These are phyloP conservation scores for Sporisorium scitamineum DNA, from an alignment of 1,284 basidiomycete genomes.

Conservation along the genomic window DNA sequence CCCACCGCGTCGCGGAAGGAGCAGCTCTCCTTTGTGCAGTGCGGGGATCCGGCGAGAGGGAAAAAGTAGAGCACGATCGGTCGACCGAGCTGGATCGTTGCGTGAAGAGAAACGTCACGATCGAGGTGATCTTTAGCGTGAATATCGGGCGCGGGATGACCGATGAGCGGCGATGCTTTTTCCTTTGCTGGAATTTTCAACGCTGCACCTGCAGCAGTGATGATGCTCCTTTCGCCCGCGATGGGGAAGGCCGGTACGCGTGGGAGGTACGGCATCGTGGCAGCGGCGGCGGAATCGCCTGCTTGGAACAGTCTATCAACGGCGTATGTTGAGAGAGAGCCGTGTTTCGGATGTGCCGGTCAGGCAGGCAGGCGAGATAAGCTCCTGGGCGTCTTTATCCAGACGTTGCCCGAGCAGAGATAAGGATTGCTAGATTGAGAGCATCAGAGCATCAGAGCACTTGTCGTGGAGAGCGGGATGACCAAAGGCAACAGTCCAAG, in stretches of 20 bases:
- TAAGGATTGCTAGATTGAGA: too few species aligned
- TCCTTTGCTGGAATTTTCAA: slow-evolving; percentile 54
- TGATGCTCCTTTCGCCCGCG: slow-evolving; percentile 40
- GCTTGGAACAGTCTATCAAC: too few species aligned
- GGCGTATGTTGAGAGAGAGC: too few species aligned
- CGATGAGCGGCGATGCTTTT: slow-evolving; percentile 45
- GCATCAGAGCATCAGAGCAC: too few species aligned
- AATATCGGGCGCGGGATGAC: slow-evolving; percentile 58
- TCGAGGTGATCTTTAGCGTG: slow-evolving; percentile 54
- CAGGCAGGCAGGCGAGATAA: background rate
- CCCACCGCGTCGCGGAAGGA: slow-evolving; percentile 59
- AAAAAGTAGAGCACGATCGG: slow-evolving; percentile 64
- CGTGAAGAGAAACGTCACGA: slow-evolving; percentile 52
- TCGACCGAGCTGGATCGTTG: slow-evolving; percentile 56
- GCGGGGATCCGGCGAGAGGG: slow-evolving; percentile 62
- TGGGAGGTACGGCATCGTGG: slow-evolving; percentile 44
- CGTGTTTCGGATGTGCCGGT: background rate
- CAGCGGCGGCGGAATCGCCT: background rate
- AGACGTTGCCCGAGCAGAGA: too few species aligned
- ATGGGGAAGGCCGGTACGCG: slow-evolving; percentile 54
- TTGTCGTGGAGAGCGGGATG: too few species aligned
- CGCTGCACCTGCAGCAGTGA: slow-evolving; percentile 42
- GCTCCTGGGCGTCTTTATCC: too few species aligned
- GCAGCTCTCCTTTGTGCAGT: slow-evolving; percentile 58
- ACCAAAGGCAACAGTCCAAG: too few species aligned